phyloP scores from a whole-genome alignment of 176 grass and related monocot species.

The Olyra latifolia region DNA sequence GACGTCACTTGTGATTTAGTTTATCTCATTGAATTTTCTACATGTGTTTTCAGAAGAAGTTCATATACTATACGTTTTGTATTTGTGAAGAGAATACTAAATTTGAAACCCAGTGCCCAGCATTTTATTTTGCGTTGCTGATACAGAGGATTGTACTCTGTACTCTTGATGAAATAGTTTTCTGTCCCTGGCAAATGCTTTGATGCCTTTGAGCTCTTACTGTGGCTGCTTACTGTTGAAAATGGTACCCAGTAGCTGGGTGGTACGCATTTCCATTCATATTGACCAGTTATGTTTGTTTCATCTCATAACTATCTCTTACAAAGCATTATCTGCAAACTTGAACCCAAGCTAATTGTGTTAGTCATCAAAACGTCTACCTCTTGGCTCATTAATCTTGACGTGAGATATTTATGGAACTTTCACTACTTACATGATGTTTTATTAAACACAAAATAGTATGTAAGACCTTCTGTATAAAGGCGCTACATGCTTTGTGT shows the following conservation, averaged over 20 bases:
- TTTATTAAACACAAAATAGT: background rate
- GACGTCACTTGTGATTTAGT: background rate
- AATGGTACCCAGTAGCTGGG: background rate
- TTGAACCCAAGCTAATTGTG: background rate
- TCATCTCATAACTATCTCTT: background rate
- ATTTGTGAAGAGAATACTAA: background rate
- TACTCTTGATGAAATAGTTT: background rate
- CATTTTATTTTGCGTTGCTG: background rate
- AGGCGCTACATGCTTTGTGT: background rate
- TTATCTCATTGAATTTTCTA: background rate
- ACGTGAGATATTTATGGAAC: background rate
- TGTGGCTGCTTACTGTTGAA: background rate
- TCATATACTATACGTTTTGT: background rate
- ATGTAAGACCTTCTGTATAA: background rate
- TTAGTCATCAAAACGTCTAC: background rate
- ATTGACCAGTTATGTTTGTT: background rate
- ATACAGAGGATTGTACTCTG: background rate
- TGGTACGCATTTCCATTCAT: background rate
- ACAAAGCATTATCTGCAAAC: background rate
- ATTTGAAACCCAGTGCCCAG: background rate
- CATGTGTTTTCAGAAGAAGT: background rate
- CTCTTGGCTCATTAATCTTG: background rate
- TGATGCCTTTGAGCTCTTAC: background rate
- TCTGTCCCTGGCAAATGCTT: background rate
- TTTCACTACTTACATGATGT: background rate